A percentile compares a stretch with the other conserved stretches of the same genome.
phyloP scores from a whole-genome alignment of 108 stramenopile genomes.

The Aureococcus anophagefferens region DNA sequence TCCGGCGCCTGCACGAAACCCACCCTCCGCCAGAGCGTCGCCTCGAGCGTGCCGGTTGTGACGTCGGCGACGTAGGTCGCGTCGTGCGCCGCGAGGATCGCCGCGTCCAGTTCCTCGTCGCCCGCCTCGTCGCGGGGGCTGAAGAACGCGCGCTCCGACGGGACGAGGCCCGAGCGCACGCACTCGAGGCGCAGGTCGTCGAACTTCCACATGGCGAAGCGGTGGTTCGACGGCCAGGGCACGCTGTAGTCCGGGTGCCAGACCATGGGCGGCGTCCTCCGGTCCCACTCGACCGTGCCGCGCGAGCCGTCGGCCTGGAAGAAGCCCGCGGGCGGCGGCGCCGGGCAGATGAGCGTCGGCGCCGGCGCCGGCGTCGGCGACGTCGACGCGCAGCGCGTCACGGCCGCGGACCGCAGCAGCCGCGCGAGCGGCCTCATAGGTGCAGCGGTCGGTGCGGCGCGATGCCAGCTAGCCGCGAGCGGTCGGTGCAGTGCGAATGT shows the following conservation, averaged over 20 bases:
- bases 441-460: too few species aligned
- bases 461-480: too few species aligned
- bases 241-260: neutral
- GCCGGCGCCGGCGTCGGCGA: too few species aligned
- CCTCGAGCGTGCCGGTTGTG: neutral
- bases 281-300: neutral
- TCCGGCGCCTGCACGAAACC: neutral
- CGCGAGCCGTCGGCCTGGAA: too few species aligned
- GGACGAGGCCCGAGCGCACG: neutral
- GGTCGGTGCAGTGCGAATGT: too few species aligned
- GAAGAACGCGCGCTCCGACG: neutral
- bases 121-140: neutral
- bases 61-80: neutral
- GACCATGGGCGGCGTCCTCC: neutral
- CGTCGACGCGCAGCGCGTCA: too few species aligned
- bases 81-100: neutral
- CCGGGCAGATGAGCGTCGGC: too few species aligned
- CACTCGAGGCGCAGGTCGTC: neutral
- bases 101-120: neutral
- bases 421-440: too few species aligned
- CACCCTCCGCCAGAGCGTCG: neutral
- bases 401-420: too few species aligned
- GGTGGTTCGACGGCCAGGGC: neutral
- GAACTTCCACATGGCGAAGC: constrained; percentile 1
- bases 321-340: too few species aligned